phyloP scores from a whole-genome alignment of 2,329 filamentous ascomycete genomes.

The Chalara sp. region DNA sequence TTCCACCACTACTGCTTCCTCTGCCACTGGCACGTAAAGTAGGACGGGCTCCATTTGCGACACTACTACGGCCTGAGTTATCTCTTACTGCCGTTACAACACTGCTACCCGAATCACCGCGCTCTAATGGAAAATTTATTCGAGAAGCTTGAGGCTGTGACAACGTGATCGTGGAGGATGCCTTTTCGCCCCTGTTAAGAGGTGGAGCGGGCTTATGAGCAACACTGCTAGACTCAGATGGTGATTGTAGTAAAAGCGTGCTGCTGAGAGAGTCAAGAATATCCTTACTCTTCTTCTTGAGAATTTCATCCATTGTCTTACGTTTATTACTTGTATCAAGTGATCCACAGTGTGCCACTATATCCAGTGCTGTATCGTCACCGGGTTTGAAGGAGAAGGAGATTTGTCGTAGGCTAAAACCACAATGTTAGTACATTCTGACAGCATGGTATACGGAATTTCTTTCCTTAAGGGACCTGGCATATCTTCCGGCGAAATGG shows the following conservation, averaged over 20 bases:
- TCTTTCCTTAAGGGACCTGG: too few relatives aligned
- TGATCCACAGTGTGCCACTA: not conserved
- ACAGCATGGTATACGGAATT: too few relatives aligned
- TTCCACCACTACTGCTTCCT: not conserved
- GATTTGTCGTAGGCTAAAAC: slow-evolving; percentile 1
- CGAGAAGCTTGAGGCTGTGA: not conserved
- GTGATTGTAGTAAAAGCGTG: not conserved
- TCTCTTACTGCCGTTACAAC: slow-evolving; percentile 19
- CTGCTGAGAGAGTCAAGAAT: not conserved
- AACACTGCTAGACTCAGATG: not conserved
- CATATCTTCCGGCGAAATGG: not conserved
- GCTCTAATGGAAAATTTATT: slow-evolving; percentile 2
- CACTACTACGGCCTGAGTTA: slow-evolving; percentile 16
- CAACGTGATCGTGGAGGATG: not conserved
- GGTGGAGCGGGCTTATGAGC: not conserved
- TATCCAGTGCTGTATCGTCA: slow-evolving; percentile 13
- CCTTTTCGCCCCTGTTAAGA: not conserved
- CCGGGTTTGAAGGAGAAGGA: slow-evolving; percentile 21
- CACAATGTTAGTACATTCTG: too few relatives aligned
- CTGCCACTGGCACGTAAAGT: not conserved
- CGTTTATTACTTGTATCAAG: slow-evolving; percentile 3
- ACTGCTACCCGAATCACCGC: slow-evolving; percentile 19
- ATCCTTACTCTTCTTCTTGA: not conserved
- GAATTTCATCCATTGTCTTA: not conserved
- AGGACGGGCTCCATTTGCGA: not conserved